A percentile compares a stretch with the other conserved stretches of the same genome.
These are phyloP conservation scores for Phytopythium montanum DNA, from an alignment of 352 stramenopile species.

Conservation along the genomic window DNA sequence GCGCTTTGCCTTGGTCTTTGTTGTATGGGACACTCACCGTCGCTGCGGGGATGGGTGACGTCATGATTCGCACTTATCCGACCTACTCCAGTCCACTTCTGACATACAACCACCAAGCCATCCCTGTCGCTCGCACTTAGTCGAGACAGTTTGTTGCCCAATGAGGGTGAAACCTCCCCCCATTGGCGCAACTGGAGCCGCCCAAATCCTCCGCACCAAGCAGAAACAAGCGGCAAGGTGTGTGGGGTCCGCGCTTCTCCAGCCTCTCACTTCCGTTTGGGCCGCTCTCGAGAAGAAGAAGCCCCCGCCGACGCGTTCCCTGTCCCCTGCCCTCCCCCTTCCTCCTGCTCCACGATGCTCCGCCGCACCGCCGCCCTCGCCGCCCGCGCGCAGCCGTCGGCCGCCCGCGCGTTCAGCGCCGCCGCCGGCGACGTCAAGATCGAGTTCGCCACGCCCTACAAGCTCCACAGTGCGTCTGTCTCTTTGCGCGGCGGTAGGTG, in stretches of 20 bases:
- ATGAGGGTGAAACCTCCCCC: neutral
- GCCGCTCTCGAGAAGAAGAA: conserved; percentile 19
- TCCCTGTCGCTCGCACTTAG: neutral
- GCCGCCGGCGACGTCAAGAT: conserved; percentile 63
- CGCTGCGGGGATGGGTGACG: conserved; percentile 13
- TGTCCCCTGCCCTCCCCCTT: neutral
- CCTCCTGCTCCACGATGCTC: conserved; percentile 41
- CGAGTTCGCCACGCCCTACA: conserved; percentile 63
- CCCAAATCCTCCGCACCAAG: neutral
- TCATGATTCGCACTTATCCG: conserved; percentile 28
- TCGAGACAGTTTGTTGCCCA: neutral
- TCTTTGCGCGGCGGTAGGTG: neutral
- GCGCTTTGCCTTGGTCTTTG: neutral
- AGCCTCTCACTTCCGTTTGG: neutral
- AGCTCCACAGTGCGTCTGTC: conserved; percentile 67
- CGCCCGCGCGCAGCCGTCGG: conserved; percentile 24
- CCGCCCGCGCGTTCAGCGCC: conserved; percentile 60
- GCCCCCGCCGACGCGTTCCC: too few species aligned
- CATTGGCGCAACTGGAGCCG: neutral
- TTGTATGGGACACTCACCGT: neutral
- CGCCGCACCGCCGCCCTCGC: conserved; percentile 46
- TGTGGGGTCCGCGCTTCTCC: conserved; percentile 5
- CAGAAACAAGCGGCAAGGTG: conserved; percentile 2
- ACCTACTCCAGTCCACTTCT: neutral
- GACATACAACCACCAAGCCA: neutral